phyloP scores from a whole-genome alignment of 2,329 filamentous ascomycete species.

The Orbilia blumenaviensis region DNA sequence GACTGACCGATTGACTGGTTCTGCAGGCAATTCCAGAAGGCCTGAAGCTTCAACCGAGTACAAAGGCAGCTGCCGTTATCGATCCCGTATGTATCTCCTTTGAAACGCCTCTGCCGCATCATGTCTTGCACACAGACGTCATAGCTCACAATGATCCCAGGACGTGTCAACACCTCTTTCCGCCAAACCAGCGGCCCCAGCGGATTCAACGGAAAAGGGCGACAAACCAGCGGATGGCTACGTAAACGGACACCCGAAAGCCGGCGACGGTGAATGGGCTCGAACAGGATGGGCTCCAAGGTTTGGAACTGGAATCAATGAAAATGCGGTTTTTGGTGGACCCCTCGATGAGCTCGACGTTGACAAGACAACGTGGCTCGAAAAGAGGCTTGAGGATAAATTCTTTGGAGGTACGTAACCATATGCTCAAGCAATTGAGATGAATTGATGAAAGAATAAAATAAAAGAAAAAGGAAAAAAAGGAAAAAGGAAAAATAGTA shows the following conservation, averaged over 20 bases:
- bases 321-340: constrained; percentile 43
- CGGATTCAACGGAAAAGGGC: constrained; percentile 56
- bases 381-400: constrained; percentile 83
- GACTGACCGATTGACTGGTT: constrained; percentile 62
- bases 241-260: constrained; percentile 65
- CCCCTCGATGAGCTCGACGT: constrained; percentile 53
- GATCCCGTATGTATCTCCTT: constrained; percentile 36
- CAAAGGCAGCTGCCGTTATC: constrained; percentile 37
- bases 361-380: constrained; percentile 85
- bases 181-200: constrained; percentile 13
- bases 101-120: constrained; percentile 9
- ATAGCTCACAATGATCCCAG: constrained; percentile 18
- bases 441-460: no score
- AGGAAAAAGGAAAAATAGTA: neutral
- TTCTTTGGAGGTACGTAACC: constrained; percentile 78
- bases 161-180: constrained; percentile 44
- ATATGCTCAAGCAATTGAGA: neutral
- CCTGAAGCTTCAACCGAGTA: constrained; percentile 50
- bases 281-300: constrained; percentile 87
- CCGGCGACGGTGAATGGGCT: constrained; percentile 67
- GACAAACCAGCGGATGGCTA: constrained; percentile 55
- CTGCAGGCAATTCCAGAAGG: constrained; percentile 32
- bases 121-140: constrained; percentile 3
- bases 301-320: constrained; percentile 67
- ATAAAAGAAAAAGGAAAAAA: no score